phyloP scores from a whole-genome alignment of 306 rosid species.

The Fragaria vesca region DNA sequence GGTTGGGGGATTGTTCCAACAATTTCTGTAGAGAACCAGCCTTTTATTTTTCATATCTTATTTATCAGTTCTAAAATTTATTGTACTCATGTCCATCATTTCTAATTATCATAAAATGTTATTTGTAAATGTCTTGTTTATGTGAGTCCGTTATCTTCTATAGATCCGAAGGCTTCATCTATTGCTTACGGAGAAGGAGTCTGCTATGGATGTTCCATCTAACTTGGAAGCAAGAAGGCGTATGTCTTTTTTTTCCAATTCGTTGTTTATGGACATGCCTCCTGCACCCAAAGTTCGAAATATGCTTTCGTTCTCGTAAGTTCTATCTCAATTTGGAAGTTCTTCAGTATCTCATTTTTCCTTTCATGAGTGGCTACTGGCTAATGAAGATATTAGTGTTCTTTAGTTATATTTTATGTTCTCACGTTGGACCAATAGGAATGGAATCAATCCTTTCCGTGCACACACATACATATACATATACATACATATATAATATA shows the following conservation, averaged over 20 bases:
- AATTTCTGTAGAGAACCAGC: background rate
- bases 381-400: conserved; percentile 15
- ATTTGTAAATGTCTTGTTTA: background rate
- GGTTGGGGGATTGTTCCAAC: background rate
- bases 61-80: background rate
- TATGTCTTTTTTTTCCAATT: conserved; percentile 89
- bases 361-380: background rate
- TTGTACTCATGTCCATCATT: background rate
- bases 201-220: conserved; percentile 97
- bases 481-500: too few species aligned
- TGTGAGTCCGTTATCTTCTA: conserved; percentile 30
- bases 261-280: conserved; percentile 98
- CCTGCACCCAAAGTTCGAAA: conserved; percentile 88
- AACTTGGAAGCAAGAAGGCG: conserved; percentile 97
- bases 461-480: too few species aligned
- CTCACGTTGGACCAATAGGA: background rate
- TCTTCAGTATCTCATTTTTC: conserved; percentile 7
- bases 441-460: background rate
- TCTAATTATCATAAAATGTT: background rate
- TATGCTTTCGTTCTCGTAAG: conserved; percentile 98
- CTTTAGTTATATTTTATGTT: background rate
- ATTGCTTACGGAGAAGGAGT: conserved; percentile 90
- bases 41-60: background rate
- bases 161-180: conserved; percentile 86
- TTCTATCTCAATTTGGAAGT: conserved; percentile 17